phyloP scores from a whole-genome alignment of 2,329 filamentous ascomycete species.

The Fusarium decemcellulare region DNA sequence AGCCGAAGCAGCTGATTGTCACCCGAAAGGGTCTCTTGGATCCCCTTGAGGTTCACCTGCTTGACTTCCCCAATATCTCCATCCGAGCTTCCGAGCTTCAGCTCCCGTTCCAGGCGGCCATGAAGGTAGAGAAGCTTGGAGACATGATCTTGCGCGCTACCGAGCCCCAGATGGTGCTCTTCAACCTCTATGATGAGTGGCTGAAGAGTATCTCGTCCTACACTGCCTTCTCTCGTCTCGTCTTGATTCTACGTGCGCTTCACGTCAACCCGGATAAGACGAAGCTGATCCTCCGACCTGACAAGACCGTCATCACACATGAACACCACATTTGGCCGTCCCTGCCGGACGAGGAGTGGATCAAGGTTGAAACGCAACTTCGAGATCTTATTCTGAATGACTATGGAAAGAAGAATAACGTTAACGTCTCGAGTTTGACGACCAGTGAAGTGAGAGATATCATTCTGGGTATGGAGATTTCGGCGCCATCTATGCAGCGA shows the following conservation, averaged over 20 bases:
- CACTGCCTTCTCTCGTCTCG: constrained; percentile 95
- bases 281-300: constrained; percentile 92
- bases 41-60: constrained; percentile 95
- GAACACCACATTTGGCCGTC: constrained; percentile 99
- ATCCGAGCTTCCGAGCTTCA: constrained; percentile 98
- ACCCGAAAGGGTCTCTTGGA: constrained; percentile 97
- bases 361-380: constrained; percentile 98
- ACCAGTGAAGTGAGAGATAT: constrained; percentile 98
- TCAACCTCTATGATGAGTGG: constrained; percentile 99
- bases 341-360: constrained; percentile 96
- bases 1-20: constrained; percentile 98
- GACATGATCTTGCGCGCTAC: constrained; percentile 99
- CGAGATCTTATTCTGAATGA: constrained; percentile 97
- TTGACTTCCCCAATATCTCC: constrained; percentile 99
- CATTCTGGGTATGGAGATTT: constrained; percentile 99
- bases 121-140: constrained; percentile 99
- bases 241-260: constrained; percentile 92
- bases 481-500: constrained; percentile 96
- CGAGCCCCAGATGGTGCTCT: constrained; percentile 99
- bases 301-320: constrained; percentile 98
- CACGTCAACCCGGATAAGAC: constrained; percentile 99
- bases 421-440: constrained; percentile 97
- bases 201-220: constrained; percentile 98
- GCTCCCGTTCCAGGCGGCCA: constrained; percentile 97
- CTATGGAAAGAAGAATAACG: constrained; percentile 99